phyloP scores from a whole-genome alignment of 768 basidiomycete genomes.

The Pleurotus eryngii region DNA sequence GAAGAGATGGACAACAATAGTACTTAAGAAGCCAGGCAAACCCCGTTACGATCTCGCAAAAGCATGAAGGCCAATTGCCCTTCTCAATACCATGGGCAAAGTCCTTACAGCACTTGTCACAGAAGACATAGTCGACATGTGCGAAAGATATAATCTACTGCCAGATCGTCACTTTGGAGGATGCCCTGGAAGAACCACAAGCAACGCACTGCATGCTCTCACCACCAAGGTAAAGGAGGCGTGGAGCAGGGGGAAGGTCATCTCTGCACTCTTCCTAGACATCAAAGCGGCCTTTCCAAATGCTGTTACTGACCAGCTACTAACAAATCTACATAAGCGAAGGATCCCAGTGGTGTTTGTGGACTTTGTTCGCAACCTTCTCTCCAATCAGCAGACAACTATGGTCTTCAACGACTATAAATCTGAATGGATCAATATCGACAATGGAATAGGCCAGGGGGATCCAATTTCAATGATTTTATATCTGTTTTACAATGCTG shows the following conservation, averaged over 20 bases:
- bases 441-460: conserved; percentile 2
- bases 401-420: conserved; percentile 18
- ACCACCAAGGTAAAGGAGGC: conserved; percentile 31
- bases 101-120: conserved; percentile 18
- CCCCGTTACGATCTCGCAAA: conserved; percentile 27
- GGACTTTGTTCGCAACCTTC: conserved; percentile 9
- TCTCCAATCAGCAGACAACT: conserved; percentile 10
- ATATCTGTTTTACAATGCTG: conserved; percentile 23
- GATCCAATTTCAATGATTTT: background rate
- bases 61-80: conserved; percentile 34
- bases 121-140: conserved; percentile 17
- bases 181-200: conserved; percentile 33
- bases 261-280: conserved; percentile 35
- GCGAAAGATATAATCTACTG: conserved; percentile 28
- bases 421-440: conserved; percentile 1
- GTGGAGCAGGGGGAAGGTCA: conserved; percentile 32
- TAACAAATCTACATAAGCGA: conserved; percentile 26
- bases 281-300: conserved; percentile 42
- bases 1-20: conserved; percentile 23
- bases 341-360: conserved; percentile 23
- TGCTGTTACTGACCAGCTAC: conserved; percentile 23
- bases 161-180: conserved; percentile 35
- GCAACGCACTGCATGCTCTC: conserved; percentile 30
- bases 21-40: conserved; percentile 32
- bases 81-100: conserved; percentile 29